Evolutionary conservation across 306 rosid genomes (phyloP).

Genomic region (Mucuna pruriens): DNA sequence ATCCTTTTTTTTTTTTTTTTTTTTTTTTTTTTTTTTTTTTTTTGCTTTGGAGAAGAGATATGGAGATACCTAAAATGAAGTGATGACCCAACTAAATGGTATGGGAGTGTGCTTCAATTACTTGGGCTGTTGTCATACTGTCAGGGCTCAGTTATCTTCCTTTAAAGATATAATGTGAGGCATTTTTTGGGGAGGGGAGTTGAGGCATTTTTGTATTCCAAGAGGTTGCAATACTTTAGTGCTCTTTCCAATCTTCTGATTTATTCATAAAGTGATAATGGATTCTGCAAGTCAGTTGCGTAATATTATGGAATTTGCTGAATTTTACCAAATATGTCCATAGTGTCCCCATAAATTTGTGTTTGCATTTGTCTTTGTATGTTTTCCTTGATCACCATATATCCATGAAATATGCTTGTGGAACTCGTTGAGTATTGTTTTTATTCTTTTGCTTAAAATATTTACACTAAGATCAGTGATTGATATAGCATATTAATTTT

Average conservation of each 20-base stretch:
- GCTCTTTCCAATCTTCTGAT: conserved; percentile 7
- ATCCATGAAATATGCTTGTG: conserved; percentile 10
- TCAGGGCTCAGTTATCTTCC: conserved; percentile 2
- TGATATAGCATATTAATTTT: not conserved
- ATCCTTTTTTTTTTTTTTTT: not conserved
- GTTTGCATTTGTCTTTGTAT: conserved; percentile 9
- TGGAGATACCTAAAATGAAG: conserved; percentile 11
- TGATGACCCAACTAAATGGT: not conserved
- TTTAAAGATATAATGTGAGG: conserved; percentile 13
- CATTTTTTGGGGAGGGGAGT: not conserved
- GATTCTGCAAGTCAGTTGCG: not conserved
- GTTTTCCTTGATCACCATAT: conserved; percentile 23
- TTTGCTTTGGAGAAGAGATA: conserved; percentile 22
- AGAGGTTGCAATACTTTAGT: not conserved
- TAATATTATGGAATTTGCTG: not conserved
- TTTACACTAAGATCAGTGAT: not conserved
- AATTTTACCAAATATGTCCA: conserved; percentile 3
- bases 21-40: not conserved
- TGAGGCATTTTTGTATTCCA: not conserved
- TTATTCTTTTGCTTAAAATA: not conserved
- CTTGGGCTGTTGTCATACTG: conserved; percentile 25
- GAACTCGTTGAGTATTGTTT: not conserved
- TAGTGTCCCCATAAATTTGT: not conserved
- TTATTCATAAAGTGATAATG: conserved; percentile 1
- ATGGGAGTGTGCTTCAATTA: not conserved